Conservation (phyloP, 331 rosid species). For the Rhamnella rubrinervis region DNA sequence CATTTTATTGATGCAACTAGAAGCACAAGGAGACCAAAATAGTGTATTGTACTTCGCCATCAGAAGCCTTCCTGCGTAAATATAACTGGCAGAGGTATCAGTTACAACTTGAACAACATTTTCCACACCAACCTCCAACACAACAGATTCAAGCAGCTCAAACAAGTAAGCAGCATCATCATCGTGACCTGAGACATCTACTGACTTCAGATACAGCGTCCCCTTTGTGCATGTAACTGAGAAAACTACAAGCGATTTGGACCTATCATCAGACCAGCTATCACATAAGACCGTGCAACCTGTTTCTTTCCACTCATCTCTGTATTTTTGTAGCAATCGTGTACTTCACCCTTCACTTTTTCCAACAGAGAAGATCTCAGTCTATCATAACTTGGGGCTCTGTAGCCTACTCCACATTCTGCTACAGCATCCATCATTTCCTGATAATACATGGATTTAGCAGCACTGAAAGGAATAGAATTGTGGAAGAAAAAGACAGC, state of each 20-base stretch:
- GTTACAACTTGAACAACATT: slow-evolving; percentile 76
- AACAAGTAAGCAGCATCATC: slow-evolving; percentile 48
- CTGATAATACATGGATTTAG: slow-evolving; percentile 60
- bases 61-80: slow-evolving; percentile 58
- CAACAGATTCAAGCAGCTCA: slow-evolving; percentile 54
- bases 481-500: slow-evolving; percentile 61
- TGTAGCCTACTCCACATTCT: slow-evolving; percentile 61
- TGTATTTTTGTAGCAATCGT: slow-evolving; percentile 44
- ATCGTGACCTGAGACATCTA: slow-evolving; percentile 55
- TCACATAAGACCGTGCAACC: slow-evolving; percentile 72
- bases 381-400: slow-evolving; percentile 62
- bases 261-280: slow-evolving; percentile 52
- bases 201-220: slow-evolving; percentile 53
- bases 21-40: slow-evolving; percentile 77
- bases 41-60: slow-evolving; percentile 59
- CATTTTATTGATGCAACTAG: slow-evolving; percentile 59
- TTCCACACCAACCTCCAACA: slow-evolving; percentile 64
- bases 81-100: slow-evolving; percentile 48
- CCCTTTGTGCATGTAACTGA: slow-evolving; percentile 56
- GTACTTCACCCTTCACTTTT: slow-evolving; percentile 53
- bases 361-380: slow-evolving; percentile 55
- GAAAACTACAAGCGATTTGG: slow-evolving; percentile 49
- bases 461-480: slow-evolving; percentile 58
- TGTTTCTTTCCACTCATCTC: slow-evolving; percentile 68
- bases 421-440: slow-evolving; percentile 70